Base-by-base conservation (phyloP, 495 filamentous ascomycete species). In the Aspergillus haitiensis region DNA sequence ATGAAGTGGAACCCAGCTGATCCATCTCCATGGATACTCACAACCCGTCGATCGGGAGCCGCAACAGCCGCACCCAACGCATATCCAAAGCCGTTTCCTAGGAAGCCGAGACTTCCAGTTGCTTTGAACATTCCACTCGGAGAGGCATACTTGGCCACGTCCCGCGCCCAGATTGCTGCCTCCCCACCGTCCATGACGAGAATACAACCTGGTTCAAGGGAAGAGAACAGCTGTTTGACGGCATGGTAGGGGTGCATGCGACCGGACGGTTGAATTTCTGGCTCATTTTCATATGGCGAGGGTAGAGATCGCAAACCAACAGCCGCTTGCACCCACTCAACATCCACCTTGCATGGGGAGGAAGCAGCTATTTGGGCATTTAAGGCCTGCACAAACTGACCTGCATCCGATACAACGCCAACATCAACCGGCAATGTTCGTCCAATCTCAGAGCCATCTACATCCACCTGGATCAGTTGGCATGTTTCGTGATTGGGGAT, bases 171-270 rank as follows among this genome's bases (percentile, higher is more conserved):
- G 12, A 44, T 60, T 2, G 60, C 52, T 11, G 64, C 60, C 40
- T 72, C 69, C 15, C 69, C 69, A 12, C 69, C 67, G 39, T 72
- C 69, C 2, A 66, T n/a, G 1, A 68, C 50, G n/a, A 72, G 57
- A 31, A 72, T 70, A 27, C 65, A 64, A 9, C 58, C 61, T 0
- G 64, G 61, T 15, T 69, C 59, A n/a, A 72, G 51, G 15, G 65
- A 42, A 2, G 65, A 63, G 48, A 69, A 62, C 32, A 67, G 35
- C 5, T 58, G 5, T 48, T 64, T 65, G 27, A 69, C 45, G 3
- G 69, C 69, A 46, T 70, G 69, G 34, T 68, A 67, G 4, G 69
- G 69, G 52, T 72, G 69, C 2, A 72, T 60, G 35, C 18, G 54
- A 4, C 69, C 67, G 5, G 52, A 59, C 1, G 34, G 46, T 6